Evolutionary conservation across 768 basidiomycete species (phyloP), one percentile per base, ranked within the genome.

Genomic region (Phanerochaete sordida): DNA sequence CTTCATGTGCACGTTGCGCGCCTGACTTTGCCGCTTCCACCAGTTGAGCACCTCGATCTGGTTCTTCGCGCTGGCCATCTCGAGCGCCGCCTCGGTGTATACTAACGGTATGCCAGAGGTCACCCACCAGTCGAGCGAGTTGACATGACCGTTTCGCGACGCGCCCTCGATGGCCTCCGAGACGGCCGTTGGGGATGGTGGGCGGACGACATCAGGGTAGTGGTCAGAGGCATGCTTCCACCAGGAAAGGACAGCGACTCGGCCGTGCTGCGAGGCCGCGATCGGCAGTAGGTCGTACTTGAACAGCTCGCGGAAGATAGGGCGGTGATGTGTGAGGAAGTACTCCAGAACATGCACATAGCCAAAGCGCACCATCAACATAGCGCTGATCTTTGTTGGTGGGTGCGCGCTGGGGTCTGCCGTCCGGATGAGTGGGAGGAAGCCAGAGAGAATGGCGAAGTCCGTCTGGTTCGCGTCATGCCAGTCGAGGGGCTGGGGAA

Each of bases 61-160:
- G 61, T 88, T 89, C 68, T 86, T 91, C 19, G 88, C 80, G 59
- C 88, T 90, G 5, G 92, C 92, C 62, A 84, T 81, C 66, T 91
- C 89, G 35, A 94, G 84, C 1, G 91, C 86, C 11, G 84, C 84
- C 65, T 91, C 90, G 39, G 91, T 88, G 68, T 91, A 92, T 64
- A 89, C 84, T 63, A 92, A 77, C 0, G 82, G 76, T 61, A 83
- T 77, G 27, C 82, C 84, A n/a, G 82, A 88, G 30, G 79, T 68
- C 19, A 83, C 68, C 93, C 92, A 93, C 92, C 92, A 93, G 61
- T 91, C 85, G 23, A 93, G 81, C 13, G 90, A 88, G 12, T 75
- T 74, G 27, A 91, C 81, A 64, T 88, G 85, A 0, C 93, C 91
- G 60, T 85, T 84, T 26, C 89, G 80, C 26, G 90, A 92, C 16